Evolutionary conservation across 768 basidiomycete genomes (phyloP).

Genomic region (Crassisporium funariophilum): DNA sequence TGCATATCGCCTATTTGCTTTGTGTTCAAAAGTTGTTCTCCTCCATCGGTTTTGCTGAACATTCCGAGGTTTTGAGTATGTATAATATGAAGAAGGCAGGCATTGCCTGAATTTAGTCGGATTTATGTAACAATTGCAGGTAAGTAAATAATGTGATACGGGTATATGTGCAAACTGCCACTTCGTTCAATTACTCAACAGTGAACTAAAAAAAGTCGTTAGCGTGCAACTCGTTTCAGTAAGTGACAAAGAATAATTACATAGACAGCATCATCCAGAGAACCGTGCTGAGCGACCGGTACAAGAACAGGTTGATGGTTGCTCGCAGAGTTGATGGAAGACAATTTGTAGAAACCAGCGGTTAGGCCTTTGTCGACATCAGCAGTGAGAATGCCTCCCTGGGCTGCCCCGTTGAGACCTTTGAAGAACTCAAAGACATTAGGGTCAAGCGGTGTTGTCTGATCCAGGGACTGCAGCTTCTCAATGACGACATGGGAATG

Average conservation of each 20-base stretch:
- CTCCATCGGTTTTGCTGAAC: no score
- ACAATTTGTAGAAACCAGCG: conserved; percentile 59
- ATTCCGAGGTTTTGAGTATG: neutral
- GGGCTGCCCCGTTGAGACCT: conserved; percentile 48
- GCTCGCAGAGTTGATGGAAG: conserved; percentile 56
- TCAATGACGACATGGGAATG: conserved; percentile 65
- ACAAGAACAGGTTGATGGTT: conserved; percentile 66
- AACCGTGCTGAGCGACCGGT: conserved; percentile 65
- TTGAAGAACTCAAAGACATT: conserved; percentile 62
- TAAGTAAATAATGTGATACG: no score
- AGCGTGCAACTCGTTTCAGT: no score
- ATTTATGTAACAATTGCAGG: neutral
- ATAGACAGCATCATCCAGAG: conserved; percentile 62
- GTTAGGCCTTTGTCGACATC: conserved; percentile 57
- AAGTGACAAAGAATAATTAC: no score
- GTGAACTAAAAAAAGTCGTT: conserved; percentile 26
- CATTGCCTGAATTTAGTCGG: neutral
- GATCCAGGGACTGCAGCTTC: conserved; percentile 41
- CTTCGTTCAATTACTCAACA: conserved; percentile 18
- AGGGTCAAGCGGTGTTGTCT: conserved; percentile 51
- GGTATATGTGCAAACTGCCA: neutral
- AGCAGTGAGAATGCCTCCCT: conserved; percentile 50
- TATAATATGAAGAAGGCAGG: neutral
- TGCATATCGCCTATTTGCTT: no score
- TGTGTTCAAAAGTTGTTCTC: no score